These are phyloP conservation scores for Globisporangium nagaii DNA, from an alignment of 352 stramenopile genomes.

Conservation along the genomic window DNA sequence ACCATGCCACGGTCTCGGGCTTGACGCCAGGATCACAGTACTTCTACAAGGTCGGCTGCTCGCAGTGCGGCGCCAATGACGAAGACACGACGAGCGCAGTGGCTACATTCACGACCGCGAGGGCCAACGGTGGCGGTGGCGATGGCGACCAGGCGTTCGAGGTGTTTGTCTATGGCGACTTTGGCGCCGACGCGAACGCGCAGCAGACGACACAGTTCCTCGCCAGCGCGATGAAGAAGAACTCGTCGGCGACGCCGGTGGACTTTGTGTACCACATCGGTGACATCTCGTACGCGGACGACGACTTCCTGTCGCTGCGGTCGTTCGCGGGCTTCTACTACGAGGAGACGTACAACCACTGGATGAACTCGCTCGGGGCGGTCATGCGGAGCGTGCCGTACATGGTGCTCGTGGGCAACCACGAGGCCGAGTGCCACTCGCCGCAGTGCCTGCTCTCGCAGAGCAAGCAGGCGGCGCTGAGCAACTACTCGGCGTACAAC, in stretches of 20 bases:
- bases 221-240: no score
- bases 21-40: slow-evolving; percentile 30
- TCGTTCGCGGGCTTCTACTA: slow-evolving; percentile 67
- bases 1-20: slow-evolving; percentile 26
- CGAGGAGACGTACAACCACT: slow-evolving; percentile 85
- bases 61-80: slow-evolving; percentile 7
- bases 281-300: slow-evolving; percentile 53
- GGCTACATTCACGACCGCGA: slow-evolving; percentile 28
- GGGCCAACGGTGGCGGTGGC: slow-evolving; percentile 2
- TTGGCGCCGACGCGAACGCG: slow-evolving; percentile 36
- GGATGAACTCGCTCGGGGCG: slow-evolving; percentile 58
- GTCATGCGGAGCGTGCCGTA: slow-evolving; percentile 59
- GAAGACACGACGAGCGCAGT: slow-evolving; percentile 15
- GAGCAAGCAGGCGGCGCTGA: slow-evolving; percentile 41
- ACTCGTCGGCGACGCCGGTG: slow-evolving; percentile 21
- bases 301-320: slow-evolving; percentile 16
- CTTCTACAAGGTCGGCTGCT: slow-evolving; percentile 44
- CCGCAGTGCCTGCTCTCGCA: slow-evolving; percentile 43
- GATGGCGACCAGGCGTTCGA: slow-evolving; percentile 26
- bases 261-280: slow-evolving; percentile 71
- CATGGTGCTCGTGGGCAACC: slow-evolving; percentile 84
- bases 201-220: slow-evolving; percentile 29
- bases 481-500: slow-evolving; percentile 86
- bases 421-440: slow-evolving; percentile 88
- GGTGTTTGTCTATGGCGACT: slow-evolving; percentile 48